Conservation (phyloP, 2,329 filamentous ascomycete genomes). For the Fusarium camptoceras region DNA sequence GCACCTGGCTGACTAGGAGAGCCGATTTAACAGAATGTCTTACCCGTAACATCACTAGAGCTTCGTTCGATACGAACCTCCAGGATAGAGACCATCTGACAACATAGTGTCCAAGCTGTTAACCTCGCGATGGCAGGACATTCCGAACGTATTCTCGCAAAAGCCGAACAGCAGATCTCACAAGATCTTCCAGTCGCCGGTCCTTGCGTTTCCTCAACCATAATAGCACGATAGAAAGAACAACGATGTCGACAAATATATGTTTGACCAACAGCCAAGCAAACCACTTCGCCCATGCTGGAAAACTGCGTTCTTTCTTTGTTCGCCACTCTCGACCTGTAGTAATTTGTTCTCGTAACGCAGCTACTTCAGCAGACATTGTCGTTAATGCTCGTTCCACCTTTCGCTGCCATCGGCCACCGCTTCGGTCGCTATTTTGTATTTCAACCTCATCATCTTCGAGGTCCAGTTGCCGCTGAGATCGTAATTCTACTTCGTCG, state of each 20-base stretch:
- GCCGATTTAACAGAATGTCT: not conserved
- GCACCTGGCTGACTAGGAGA: not conserved
- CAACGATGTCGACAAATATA: slow-evolving; percentile 75
- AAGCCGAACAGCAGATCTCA: slow-evolving; percentile 71
- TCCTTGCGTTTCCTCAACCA: slow-evolving; percentile 81
- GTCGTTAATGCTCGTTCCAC: slow-evolving; percentile 89
- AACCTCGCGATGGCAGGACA: slow-evolving; percentile 68
- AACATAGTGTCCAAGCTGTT: not conserved
- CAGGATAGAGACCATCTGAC: too few species aligned
- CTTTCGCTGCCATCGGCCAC: slow-evolving; percentile 78
- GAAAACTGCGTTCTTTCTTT: slow-evolving; percentile 71
- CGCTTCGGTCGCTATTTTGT: slow-evolving; percentile 45
- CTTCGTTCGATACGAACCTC: too few species aligned
- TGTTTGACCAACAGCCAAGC: slow-evolving; percentile 79
- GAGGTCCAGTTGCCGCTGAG: slow-evolving; percentile 60
- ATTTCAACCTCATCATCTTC: slow-evolving; percentile 60
- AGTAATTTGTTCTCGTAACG: slow-evolving; percentile 89
- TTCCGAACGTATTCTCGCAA: slow-evolving; percentile 69
- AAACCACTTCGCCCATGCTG: slow-evolving; percentile 77
- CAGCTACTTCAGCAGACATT: slow-evolving; percentile 92
- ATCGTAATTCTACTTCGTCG: slow-evolving; percentile 72
- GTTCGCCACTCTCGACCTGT: slow-evolving; percentile 77
- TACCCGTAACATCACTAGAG: not conserved
- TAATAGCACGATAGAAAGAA: slow-evolving; percentile 73
- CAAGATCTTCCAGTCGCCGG: slow-evolving; percentile 77